A percentile compares a stretch with the other conserved stretches of the same genome.
phyloP scores from a whole-genome alignment of 2,329 filamentous ascomycete species.

The Colletotrichum shisoi region DNA sequence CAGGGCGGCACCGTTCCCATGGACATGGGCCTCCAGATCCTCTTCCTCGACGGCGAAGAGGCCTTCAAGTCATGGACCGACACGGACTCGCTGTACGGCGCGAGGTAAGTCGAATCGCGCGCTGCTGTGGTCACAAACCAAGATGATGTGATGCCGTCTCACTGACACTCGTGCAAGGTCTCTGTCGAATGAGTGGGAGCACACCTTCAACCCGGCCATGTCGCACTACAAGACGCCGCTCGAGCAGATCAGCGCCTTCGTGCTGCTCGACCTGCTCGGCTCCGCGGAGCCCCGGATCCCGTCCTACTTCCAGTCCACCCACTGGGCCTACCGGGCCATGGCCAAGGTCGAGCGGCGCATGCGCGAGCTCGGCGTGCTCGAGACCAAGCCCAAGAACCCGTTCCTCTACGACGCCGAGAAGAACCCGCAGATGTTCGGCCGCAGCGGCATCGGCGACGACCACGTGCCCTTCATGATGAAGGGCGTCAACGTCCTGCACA shows the following conservation, averaged over 20 bases:
- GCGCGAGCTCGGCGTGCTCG: conserved; percentile 64
- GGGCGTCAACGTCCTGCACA: conserved; percentile 77
- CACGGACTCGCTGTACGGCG: conserved; percentile 78
- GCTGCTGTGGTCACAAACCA: not conserved
- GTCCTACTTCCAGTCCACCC: conserved; percentile 78
- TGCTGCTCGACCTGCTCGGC: conserved; percentile 78
- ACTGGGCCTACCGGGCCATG: conserved; percentile 80
- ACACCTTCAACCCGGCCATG: conserved; percentile 68
- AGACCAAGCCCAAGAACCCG: conserved; percentile 46
- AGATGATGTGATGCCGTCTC: not conserved
- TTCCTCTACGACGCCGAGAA: conserved; percentile 68
- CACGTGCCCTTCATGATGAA: conserved; percentile 79
- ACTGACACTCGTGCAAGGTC: conserved; percentile 53
- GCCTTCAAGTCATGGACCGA: conserved; percentile 77
- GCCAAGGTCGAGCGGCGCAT: conserved; percentile 71
- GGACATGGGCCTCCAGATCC: conserved; percentile 78
- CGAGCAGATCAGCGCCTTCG: conserved; percentile 76
- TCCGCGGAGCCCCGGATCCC: conserved; percentile 66
- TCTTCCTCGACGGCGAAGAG: conserved; percentile 84
- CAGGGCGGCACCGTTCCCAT: conserved; percentile 63
- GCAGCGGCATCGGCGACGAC: conserved; percentile 69
- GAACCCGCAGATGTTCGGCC: conserved; percentile 47
- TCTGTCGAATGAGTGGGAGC: conserved; percentile 77
- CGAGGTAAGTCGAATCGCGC: conserved; percentile 59
- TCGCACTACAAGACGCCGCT: conserved; percentile 74